Evolutionary conservation across 768 basidiomycete genomes (phyloP), one percentile per base, ranked within the genome.

Genomic region (Calocera viscosa): DNA sequence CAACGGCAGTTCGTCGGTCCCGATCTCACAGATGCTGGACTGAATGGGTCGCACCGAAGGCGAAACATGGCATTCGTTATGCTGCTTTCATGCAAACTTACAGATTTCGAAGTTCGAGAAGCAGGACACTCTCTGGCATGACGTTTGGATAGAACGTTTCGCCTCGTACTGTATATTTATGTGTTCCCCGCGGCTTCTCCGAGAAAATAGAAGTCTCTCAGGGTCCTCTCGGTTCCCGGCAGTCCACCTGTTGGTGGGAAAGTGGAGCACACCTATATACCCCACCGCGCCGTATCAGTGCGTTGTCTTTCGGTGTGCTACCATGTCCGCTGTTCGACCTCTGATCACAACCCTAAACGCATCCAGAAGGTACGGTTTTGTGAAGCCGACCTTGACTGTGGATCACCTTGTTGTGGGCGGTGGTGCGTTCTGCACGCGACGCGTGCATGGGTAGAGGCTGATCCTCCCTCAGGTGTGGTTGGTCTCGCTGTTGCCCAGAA

Each of bases 391-490:
- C 5, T 2, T 2, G 10, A 22, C 11, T 10, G 85, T 94, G 33
- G 95, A 98, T 74, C 87, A 89, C 74, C 78, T 96, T 26, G 83
- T 98, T 17, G 80, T 98, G 26, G 95, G 95, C 12, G 95, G 88
- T 78, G 95, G 93, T 84, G 70, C 70, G 75, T 32, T 47, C 38
- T 26, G n/a, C n/a, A 40, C 49, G 2, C 67, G 63, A 32, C 30
- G 16, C 30, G 26, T 12, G 26, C 16, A 8, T 3, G 43, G 33
- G 16, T 28, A 28, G 34, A 32, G 63, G 63, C 35, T 65, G 5
- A 17, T 38, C n/a, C 49, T 26, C 16, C 67, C 2, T 10, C 67
- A 90, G 88, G 91, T 66, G 86, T 90, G 0, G 82, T 94, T 17
- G 95, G 95, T 0, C 81, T 99, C 38, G 90, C 93, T 0, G 82